These are phyloP conservation scores for Metschnikowia arizonensis DNA, from an alignment of 805 yeast genomes.

Conservation along the genomic window DNA sequence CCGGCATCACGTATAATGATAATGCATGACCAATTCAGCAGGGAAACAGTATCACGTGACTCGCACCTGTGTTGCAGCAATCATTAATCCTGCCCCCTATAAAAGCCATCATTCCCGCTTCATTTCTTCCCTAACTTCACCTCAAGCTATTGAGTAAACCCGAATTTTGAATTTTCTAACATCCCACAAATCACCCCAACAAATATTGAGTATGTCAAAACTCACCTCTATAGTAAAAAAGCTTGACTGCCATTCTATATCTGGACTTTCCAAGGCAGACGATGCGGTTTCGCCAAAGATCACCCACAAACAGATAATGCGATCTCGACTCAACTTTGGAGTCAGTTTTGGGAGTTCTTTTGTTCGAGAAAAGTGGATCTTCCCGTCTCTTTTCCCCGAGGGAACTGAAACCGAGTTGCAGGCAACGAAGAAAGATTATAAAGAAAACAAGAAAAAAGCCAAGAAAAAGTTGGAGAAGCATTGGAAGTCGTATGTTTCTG, in stretches of 20 bases:
- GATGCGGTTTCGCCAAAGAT: conserved; percentile 38
- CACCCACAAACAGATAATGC: conserved; percentile 47
- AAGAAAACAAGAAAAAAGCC: conserved; percentile 51
- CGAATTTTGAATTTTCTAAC: too few species aligned
- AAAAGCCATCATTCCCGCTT: background rate
- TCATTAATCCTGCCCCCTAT: background rate
- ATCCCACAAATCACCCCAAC: background rate
- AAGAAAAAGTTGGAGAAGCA: conserved; percentile 52
- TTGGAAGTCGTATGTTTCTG: conserved; percentile 59
- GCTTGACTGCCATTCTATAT: conserved; percentile 25
- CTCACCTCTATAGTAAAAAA: conserved; percentile 15
- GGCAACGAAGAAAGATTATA: conserved; percentile 52
- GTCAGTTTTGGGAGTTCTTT: conserved; percentile 83
- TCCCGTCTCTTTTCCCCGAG: conserved; percentile 54
- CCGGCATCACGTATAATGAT: background rate
- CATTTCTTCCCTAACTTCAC: background rate
- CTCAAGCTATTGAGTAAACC: background rate
- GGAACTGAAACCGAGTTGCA: conserved; percentile 67
- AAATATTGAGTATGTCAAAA: conserved; percentile 1
- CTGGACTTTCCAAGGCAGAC: conserved; percentile 21
- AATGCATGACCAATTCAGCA: background rate
- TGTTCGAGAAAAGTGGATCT: conserved; percentile 78
- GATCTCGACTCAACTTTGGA: conserved; percentile 65
- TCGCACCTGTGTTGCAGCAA: conserved; percentile 4
- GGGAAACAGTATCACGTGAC: background rate